Conservation (phyloP, 805 yeast genomes). For the Candida hungchunana region DNA sequence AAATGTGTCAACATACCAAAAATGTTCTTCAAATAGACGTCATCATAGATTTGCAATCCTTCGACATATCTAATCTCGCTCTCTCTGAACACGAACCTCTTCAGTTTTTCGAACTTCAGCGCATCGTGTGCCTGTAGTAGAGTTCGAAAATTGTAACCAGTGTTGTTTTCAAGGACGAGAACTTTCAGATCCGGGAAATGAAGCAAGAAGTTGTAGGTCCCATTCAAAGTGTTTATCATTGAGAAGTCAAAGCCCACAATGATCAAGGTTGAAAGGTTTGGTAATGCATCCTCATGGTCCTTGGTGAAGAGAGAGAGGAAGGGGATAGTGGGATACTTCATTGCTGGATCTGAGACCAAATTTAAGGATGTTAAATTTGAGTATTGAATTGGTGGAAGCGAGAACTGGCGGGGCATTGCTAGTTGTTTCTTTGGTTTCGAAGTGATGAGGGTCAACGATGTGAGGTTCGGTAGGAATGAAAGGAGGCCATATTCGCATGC, state of each 20-base stretch:
- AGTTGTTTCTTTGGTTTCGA: conserved; percentile 7
- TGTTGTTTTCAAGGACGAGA: conserved; percentile 22
- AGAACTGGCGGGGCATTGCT: conserved; percentile 8
- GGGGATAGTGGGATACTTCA: conserved; percentile 17
- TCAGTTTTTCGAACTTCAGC: conserved; percentile 11
- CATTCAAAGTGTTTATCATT: conserved; percentile 13
- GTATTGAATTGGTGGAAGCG: conserved; percentile 3
- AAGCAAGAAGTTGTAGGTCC: conserved; percentile 22
- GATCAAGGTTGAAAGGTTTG: conserved; percentile 16
- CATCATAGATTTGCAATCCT: conserved; percentile 13
- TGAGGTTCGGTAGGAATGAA: conserved; percentile 13
- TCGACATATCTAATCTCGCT: conserved; percentile 16
- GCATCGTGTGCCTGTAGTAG: conserved; percentile 18
- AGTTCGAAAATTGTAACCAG: conserved; percentile 16
- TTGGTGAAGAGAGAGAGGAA: conserved; percentile 18
- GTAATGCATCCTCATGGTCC: conserved; percentile 6
- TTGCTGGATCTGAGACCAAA: conserved; percentile 18
- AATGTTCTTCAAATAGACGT: conserved; percentile 12
- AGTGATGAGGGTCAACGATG: conserved; percentile 13
- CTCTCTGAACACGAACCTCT: conserved; percentile 20
- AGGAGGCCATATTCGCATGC: conserved; percentile 19
- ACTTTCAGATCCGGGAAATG: conserved; percentile 17
- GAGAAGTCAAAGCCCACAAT: conserved; percentile 24
- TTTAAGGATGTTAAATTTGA: conserved; percentile 12
- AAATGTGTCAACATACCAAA: conserved; percentile 15